Percentiles rank a stretch among this genome's conserved stretches.
Conservation (phyloP, 768 basidiomycete genomes). For the Tulasnella sp. region DNA sequence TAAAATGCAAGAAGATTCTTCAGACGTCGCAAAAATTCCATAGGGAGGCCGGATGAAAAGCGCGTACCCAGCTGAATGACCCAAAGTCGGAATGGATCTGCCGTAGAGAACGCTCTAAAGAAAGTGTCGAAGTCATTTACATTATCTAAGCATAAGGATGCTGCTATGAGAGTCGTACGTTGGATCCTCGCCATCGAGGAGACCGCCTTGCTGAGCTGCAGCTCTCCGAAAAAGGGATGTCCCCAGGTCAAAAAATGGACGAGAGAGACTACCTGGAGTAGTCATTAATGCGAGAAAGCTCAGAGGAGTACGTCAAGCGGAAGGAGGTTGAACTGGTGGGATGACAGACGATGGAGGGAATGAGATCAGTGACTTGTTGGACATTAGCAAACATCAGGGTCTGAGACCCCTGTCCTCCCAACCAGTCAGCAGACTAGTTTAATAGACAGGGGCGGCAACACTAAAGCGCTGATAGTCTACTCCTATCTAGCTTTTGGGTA, state of each 20-base stretch:
- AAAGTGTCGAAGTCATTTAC: not conserved
- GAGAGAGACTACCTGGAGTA: constrained; percentile 8
- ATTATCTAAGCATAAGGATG: not conserved
- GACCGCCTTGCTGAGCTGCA: constrained; percentile 47
- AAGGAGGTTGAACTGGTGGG: no score
- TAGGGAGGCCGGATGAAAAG: constrained; percentile 8
- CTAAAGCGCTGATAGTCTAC: no score
- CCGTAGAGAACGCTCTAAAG: constrained; percentile 37
- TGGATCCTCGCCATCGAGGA: constrained; percentile 68
- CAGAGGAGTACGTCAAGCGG: no score
- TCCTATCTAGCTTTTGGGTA: no score
- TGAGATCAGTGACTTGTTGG: no score
- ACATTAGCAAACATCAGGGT: no score
- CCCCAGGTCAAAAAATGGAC: constrained; percentile 7
- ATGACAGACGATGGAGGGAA: no score
- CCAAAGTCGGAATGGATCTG: constrained; percentile 68
- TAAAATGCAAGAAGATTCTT: constrained; percentile 24
- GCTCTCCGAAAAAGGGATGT: constrained; percentile 3
- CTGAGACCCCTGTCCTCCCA: no score
- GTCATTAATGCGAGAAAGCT: no score
- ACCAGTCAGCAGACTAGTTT: no score
- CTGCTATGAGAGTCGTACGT: constrained; percentile 25
- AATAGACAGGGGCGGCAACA: no score
- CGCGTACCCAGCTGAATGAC: constrained; percentile 70
- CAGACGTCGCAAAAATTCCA: no score